These are phyloP conservation scores for Corniculantispora saksenae DNA, from an alignment of 2,329 filamentous ascomycete species.

Conservation along the genomic window DNA sequence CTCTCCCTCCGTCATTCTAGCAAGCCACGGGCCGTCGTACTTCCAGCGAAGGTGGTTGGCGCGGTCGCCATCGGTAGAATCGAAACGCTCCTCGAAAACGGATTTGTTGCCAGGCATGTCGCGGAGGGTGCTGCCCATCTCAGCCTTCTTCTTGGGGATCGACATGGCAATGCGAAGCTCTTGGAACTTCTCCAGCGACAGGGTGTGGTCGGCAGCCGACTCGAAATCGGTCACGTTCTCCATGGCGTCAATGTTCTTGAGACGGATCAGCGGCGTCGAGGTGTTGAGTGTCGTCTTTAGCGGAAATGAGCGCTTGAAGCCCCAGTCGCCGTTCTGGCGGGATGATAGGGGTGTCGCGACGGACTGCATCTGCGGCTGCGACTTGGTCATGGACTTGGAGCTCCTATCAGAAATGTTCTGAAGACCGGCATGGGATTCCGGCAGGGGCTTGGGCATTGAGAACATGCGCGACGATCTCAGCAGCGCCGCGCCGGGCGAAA, in stretches of 20 bases:
- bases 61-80: slow-evolving; percentile 48
- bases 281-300: slow-evolving; percentile 71
- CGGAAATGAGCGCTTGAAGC: slow-evolving; percentile 82
- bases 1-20: slow-evolving; percentile 60
- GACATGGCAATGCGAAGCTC: slow-evolving; percentile 76
- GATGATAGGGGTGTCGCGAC: slow-evolving; percentile 77
- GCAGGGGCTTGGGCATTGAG: slow-evolving; percentile 76
- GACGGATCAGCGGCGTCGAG: slow-evolving; percentile 72
- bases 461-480: slow-evolving; percentile 89
- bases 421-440: slow-evolving; percentile 56
- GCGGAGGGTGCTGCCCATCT: slow-evolving; percentile 20
- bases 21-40: slow-evolving; percentile 67
- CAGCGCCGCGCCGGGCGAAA: slow-evolving; percentile 67
- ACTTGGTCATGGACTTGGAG: slow-evolving; percentile 58
- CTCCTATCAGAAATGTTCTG: slow-evolving; percentile 37
- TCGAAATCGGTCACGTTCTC: slow-evolving; percentile 89
- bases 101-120: slow-evolving; percentile 42
- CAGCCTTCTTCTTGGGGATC: slow-evolving; percentile 41
- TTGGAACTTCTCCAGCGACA: slow-evolving; percentile 83
- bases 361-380: slow-evolving; percentile 79
- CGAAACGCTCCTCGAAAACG: slow-evolving; percentile 61
- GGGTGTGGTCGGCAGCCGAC: slow-evolving; percentile 77
- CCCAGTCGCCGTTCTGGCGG: slow-evolving; percentile 82
- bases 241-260: slow-evolving; percentile 78
- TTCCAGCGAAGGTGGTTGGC: slow-evolving; percentile 60